Evolutionary conservation across 2,329 filamentous ascomycete genomes (phyloP).

Genomic region (Trichoderma asperellum): DNA sequence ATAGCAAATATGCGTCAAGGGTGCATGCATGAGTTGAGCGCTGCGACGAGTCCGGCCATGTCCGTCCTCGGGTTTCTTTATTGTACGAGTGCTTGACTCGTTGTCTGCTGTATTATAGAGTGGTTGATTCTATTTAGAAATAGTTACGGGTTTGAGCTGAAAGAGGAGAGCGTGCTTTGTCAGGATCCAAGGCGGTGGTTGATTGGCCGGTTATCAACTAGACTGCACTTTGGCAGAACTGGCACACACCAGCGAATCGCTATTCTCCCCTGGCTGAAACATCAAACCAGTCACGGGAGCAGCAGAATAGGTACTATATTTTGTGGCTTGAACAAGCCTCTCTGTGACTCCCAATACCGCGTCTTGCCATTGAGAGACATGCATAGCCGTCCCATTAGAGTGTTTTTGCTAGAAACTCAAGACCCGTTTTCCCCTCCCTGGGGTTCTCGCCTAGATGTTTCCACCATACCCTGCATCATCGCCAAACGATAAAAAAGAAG

Average conservation of each 20-base stretch:
- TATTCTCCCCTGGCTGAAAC: neutral
- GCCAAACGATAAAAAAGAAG: neutral
- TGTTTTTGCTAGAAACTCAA: slow-evolving; percentile 1
- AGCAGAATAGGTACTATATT: neutral
- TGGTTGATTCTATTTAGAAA: neutral
- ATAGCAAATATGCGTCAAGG: neutral
- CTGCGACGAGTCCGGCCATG: neutral
- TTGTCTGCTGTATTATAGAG: neutral
- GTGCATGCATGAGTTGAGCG: neutral
- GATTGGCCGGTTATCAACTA: neutral
- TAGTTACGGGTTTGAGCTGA: neutral
- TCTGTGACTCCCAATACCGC: neutral
- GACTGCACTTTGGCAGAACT: neutral
- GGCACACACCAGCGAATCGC: neutral
- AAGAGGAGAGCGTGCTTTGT: neutral
- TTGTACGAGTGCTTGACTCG: neutral
- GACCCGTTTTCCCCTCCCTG: neutral
- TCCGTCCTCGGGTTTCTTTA: neutral
- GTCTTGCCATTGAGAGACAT: slow-evolving; percentile 16
- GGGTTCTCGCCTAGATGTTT: neutral
- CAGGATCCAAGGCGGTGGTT: neutral
- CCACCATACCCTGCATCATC: neutral
- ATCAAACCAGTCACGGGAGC: slow-evolving; percentile 14
- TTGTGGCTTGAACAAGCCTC: slow-evolving; percentile 4
- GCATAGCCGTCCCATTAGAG: slow-evolving; percentile 18